phyloP scores from a whole-genome alignment of 306 rosid species.

The Notholithocarpus densiflorus region DNA sequence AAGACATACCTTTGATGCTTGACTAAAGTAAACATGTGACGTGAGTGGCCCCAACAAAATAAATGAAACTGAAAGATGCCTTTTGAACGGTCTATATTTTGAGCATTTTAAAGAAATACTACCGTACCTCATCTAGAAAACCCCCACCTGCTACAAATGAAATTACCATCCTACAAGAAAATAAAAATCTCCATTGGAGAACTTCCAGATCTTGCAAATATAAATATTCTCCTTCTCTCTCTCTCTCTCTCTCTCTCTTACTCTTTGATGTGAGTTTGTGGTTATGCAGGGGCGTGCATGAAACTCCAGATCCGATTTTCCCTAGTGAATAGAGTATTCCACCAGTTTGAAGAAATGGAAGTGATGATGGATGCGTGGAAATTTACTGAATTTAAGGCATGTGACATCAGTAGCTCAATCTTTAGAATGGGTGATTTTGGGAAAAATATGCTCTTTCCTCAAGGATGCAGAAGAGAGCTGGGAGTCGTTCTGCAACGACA shows the following conservation, averaged over 20 bases:
- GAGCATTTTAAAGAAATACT: too few relatives aligned
- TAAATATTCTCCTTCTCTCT: not conserved
- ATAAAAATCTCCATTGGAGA: not conserved
- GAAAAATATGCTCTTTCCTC: not conserved
- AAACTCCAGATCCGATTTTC: not conserved
- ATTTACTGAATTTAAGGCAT: not conserved
- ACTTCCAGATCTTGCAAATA: too few relatives aligned
- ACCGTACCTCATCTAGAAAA: not conserved
- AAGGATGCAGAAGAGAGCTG: constrained; percentile 10
- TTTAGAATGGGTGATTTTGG: constrained; percentile 21
- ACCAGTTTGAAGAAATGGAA: not conserved
- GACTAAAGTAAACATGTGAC: not conserved
- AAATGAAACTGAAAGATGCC: not conserved
- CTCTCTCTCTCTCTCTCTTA: not conserved
- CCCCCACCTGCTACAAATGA: not conserved
- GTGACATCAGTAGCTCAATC: not conserved
- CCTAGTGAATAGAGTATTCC: not conserved
- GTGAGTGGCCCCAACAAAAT: not conserved
- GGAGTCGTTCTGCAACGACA: constrained; percentile 21
- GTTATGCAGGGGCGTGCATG: not conserved
- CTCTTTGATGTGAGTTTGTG: not conserved
- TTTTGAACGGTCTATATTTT: not conserved
- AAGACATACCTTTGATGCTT: not conserved
- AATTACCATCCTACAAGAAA: not conserved
- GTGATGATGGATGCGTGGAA: not conserved